Evolutionary conservation across 129 eudicot species (phyloP).

Genomic region (Flaveria linearis): DNA sequence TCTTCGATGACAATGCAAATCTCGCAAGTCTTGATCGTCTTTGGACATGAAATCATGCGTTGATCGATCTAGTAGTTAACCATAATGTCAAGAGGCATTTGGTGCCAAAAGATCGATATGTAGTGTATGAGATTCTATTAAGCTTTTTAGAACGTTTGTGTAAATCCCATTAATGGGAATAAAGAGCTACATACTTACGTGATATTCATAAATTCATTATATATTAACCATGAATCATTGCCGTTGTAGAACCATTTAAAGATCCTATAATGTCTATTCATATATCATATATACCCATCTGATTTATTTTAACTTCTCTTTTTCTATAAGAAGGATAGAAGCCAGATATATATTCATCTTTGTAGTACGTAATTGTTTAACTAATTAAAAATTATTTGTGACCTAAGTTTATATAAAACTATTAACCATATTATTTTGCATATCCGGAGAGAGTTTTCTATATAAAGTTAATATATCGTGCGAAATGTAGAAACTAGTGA

Average conservation of each 20-base stretch:
- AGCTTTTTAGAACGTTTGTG: background rate
- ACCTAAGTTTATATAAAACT: no score
- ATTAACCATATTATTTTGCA: no score
- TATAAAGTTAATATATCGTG: no score
- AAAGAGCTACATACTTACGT: background rate
- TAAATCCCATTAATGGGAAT: constrained; percentile 9
- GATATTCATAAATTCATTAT: background rate
- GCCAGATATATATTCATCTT: no score
- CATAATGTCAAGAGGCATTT: background rate
- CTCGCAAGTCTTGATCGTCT: constrained; percentile 50
- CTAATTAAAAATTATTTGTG: no score
- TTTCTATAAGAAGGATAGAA: no score
- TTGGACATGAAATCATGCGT: constrained; percentile 49
- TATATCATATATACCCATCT: background rate
- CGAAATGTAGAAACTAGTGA: no score
- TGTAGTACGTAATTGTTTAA: no score
- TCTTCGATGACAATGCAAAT: constrained; percentile 42
- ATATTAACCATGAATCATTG: background rate
- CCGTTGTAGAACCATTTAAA: background rate
- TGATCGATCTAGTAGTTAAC: constrained; percentile 6
- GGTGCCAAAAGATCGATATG: background rate
- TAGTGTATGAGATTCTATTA: constrained; percentile 4
- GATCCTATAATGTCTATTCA: no score
- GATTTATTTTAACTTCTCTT: no score
- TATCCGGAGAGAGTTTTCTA: no score